A percentile compares a stretch with the other conserved stretches of the same genome.
These are phyloP conservation scores for Coniella lustricola DNA, from an alignment of 2,329 filamentous ascomycete genomes.

Conservation along the genomic window DNA sequence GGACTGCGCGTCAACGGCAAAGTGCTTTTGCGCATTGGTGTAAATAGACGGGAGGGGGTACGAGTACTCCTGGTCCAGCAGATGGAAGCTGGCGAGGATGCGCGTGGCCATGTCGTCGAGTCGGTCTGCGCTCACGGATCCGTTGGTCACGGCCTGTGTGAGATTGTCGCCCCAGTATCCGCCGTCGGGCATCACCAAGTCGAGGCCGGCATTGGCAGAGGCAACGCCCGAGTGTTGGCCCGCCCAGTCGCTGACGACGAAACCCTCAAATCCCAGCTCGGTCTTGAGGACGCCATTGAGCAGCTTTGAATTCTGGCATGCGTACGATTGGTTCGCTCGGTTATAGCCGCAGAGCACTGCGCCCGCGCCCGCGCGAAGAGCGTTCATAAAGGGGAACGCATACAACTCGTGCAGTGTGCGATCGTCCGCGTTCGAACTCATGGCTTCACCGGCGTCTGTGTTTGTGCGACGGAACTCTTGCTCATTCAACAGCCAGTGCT, in stretches of 20 bases:
- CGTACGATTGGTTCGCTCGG: slow-evolving; percentile 60
- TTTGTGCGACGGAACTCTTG: slow-evolving; percentile 35
- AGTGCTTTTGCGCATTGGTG: slow-evolving; percentile 11
- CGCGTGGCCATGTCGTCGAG: slow-evolving; percentile 88
- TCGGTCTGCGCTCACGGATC: slow-evolving; percentile 78
- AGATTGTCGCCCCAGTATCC: slow-evolving; percentile 76
- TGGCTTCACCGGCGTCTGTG: slow-evolving; percentile 48
- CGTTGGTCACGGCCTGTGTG: slow-evolving; percentile 81
- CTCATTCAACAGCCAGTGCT: slow-evolving; percentile 62
- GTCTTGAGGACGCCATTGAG: slow-evolving; percentile 57
- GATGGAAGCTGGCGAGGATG: slow-evolving; percentile 72
- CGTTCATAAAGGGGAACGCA: slow-evolving; percentile 58
- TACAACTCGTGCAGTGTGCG: slow-evolving; percentile 56
- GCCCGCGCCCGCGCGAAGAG: slow-evolving; percentile 47
- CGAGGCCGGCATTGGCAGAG: slow-evolving; percentile 54
- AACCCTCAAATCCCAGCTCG: slow-evolving; percentile 61
- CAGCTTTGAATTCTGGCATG: slow-evolving; percentile 57
- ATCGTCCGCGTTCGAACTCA: slow-evolving; percentile 50
- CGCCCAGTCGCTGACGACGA: slow-evolving; percentile 50
- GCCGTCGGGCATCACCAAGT: slow-evolving; percentile 80
- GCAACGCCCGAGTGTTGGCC: slow-evolving; percentile 65
- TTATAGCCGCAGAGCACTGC: slow-evolving; percentile 49
- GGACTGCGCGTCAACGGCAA: slow-evolving; percentile 10
- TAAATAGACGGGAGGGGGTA: slow-evolving; percentile 9
- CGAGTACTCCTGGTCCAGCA: slow-evolving; percentile 11